Conservation (phyloP, 1,139 yeast species). For the Blastobotrys illinoisensis region DNA sequence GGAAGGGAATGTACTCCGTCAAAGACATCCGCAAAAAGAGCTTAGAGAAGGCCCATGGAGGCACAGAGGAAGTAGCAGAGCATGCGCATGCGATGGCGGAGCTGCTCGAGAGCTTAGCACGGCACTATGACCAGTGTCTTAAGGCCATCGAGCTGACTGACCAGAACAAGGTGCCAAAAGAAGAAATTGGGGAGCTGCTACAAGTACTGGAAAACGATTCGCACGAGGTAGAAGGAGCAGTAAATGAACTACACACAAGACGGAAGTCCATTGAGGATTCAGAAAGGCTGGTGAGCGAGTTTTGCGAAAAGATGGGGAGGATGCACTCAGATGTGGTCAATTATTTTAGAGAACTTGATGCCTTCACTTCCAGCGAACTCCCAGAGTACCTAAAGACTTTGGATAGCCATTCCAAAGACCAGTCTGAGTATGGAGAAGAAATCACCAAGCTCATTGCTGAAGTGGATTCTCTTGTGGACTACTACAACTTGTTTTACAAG, state of each 20-base stretch:
- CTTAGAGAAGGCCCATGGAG: conserved; percentile 25
- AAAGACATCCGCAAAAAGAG: conserved; percentile 15
- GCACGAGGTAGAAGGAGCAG: conserved; percentile 36
- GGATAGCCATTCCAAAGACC: conserved; percentile 14
- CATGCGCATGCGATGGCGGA: conserved; percentile 69
- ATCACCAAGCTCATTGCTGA: conserved; percentile 28
- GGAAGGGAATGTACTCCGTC: conserved; percentile 17
- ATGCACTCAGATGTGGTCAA: conserved; percentile 17
- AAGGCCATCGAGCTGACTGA: conserved; percentile 29
- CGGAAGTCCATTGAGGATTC: conserved; percentile 23
- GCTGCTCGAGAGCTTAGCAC: conserved; percentile 63
- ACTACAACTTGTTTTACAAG: conserved; percentile 43
- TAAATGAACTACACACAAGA: conserved; percentile 30
- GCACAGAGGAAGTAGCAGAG: conserved; percentile 25
- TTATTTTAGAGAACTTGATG: conserved; percentile 22
- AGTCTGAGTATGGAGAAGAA: conserved; percentile 21
- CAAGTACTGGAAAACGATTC: conserved; percentile 36
- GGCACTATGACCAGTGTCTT: conserved; percentile 75
- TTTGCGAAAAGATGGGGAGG: conserved; percentile 18
- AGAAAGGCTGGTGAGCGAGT: conserved; percentile 21
- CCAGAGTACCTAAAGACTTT: conserved; percentile 18
- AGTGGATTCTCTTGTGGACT: conserved; percentile 37
- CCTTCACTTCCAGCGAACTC: conserved; percentile 22
- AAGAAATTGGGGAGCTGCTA: conserved; percentile 28
- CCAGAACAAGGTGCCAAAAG: conserved; percentile 14